Base-by-base conservation (phyloP, 495 filamentous ascomycete species). In the Talaromyces stipitatus region DNA sequence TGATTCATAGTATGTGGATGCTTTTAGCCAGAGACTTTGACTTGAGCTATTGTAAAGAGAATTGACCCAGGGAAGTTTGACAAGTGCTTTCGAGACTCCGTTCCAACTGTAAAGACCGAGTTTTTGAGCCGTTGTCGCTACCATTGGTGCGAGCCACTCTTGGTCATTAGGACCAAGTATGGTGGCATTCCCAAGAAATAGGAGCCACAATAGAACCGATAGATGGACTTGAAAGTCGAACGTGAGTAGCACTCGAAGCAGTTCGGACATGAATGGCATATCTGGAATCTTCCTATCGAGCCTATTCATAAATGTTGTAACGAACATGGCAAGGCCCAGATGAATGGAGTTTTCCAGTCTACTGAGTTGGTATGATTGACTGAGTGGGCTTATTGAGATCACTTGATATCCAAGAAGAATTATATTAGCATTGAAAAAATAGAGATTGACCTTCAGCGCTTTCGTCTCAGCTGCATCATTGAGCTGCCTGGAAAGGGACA, bases 271-370 rank as follows among this genome's bases (percentile, higher is more conserved):
- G 33, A 45, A 28, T 28, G 54, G 54, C 24, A 43, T 43, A 6
- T 43, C 26, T 18, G 54, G 36, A 8, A 43, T 29, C 22, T 26
- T 43, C 18, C 36, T 23, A n/a, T 55, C 54, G 8, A 55, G 24
- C 27, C 11, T 43, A 6, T 28, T 28, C 54, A 55, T 27, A 18
- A 55, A 55, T 20, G 54, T 55, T 16, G 26, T 29, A 22, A 55
- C 32, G 30, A 55, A 55, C 0, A 26, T 41, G 16, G 36, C 36
- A 8, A 55, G 24, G 14, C 54, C 54, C 2, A 55, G n/a, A 46
- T 55, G 54, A 29, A 55, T 30, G 8, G 54, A 23, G 22, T 55
- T 24, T 45, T 43, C 54, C 11, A 55, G n/a, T 22, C 33, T 24
- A n/a, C 23, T 46, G 12, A 41, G 26, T 18, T 43, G 32, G 30